Evolutionary conservation across 345 rosid species (phyloP).

Genomic region (Gossypium thurberi): DNA sequence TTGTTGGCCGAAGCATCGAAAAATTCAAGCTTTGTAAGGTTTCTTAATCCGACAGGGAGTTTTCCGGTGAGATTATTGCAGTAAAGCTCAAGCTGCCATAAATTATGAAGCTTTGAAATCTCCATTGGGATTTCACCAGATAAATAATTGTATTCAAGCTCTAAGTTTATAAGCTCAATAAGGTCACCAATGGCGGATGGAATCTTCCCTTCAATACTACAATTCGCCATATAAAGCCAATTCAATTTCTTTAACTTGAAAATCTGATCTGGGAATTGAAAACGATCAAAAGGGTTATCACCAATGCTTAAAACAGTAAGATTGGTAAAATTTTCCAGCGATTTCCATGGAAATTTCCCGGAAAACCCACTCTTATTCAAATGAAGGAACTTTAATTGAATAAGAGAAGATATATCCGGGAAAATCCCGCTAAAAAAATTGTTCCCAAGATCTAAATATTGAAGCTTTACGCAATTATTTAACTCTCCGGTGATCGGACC

Average conservation of each 20-base stretch:
- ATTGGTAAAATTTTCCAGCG: conserved; percentile 41
- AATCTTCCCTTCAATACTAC: conserved; percentile 53
- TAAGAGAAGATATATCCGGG: conserved; percentile 52
- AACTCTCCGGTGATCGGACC: conserved; percentile 40
- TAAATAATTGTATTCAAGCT: conserved; percentile 42
- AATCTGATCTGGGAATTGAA: conserved; percentile 43
- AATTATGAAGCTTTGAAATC: conserved; percentile 50
- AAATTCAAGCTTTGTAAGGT: conserved; percentile 46
- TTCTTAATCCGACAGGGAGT: conserved; percentile 62
- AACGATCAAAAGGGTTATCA: conserved; percentile 44
- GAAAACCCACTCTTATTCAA: conserved; percentile 56
- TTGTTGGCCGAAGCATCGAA: conserved; percentile 55
- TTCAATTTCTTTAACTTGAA: conserved; percentile 41
- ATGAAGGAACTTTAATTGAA: conserved; percentile 41
- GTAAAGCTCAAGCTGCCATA: conserved; percentile 69
- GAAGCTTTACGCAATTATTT: conserved; percentile 44
- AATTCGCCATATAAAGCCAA: conserved; percentile 58
- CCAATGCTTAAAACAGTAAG: conserved; percentile 58
- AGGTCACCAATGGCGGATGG: conserved; percentile 58
- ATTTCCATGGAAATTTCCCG: conserved; percentile 64
- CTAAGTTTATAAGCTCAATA: conserved; percentile 45
- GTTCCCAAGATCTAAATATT: conserved; percentile 71
- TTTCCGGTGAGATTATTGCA: conserved; percentile 52
- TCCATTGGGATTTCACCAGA: conserved; percentile 58
- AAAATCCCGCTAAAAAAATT: conserved; percentile 51